phyloP scores from a whole-genome alignment of 164 flowering plant genomes.

The Warburgia ugandensis region DNA sequence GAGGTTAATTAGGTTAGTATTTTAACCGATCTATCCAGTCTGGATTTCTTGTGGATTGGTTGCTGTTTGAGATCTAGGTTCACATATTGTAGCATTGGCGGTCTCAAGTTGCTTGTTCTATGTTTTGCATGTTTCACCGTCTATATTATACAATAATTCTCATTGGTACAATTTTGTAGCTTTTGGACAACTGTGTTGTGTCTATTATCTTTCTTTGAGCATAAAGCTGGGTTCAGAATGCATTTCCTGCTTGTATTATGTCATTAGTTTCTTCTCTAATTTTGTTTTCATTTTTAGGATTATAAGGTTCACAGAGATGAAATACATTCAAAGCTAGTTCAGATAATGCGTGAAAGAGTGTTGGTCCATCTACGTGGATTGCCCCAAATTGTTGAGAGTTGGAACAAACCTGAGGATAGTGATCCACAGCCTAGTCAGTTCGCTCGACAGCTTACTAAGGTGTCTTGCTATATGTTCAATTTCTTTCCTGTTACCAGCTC shows the following conservation, averaged over 20 bases:
- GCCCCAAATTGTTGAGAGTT: slow-evolving; percentile 84
- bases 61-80: not conserved
- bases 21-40: not conserved
- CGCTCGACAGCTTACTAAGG: slow-evolving; percentile 90
- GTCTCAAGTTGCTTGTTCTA: not conserved
- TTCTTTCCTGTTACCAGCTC: not conserved
- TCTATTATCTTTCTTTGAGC: no score
- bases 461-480: slow-evolving; percentile 7
- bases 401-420: slow-evolving; percentile 80
- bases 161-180: not conserved
- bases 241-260: not conserved
- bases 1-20: not conserved
- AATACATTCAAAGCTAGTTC: slow-evolving; percentile 91
- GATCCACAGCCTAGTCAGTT: slow-evolving; percentile 89
- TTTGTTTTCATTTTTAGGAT: slow-evolving; percentile 38
- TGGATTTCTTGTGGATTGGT: not conserved
- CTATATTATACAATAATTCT: not conserved
- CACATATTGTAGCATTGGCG: not conserved
- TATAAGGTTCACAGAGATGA: slow-evolving; percentile 91
- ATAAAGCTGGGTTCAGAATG: not conserved
- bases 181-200: not conserved
- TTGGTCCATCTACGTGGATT: slow-evolving; percentile 73
- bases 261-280: not conserved
- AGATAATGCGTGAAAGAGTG: slow-evolving; percentile 96
- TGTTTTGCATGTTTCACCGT: not conserved